Base-by-base conservation (phyloP, 192 early-diverging fungal genomes). In the Coemansia sp. region DNA sequence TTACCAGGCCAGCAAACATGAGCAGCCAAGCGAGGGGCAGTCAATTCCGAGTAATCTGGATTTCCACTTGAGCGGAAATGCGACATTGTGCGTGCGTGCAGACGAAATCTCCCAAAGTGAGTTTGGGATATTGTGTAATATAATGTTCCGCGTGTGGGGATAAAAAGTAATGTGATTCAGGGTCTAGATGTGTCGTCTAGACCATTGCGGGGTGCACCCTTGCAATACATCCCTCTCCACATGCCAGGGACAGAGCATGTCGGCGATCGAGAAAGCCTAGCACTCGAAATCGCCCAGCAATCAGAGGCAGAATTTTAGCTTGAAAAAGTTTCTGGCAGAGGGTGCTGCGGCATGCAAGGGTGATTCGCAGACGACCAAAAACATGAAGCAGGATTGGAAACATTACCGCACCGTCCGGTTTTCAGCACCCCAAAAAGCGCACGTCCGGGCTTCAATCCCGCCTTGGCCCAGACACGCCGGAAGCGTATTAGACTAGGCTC, bases 381-480 rank as follows among this genome's bases (percentile, higher is more conserved):
- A 11, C 10, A 45, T 9, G 2, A 35, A 35, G 14, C 43, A 4
- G n/a, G 43, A 47, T 47, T 47, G 43, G 43, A 47, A n/a, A 17
- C 43, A 47, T 14, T 47, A 5, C 7, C 41, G 41, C 41, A 15
- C 32, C 32, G 32, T 35, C 32, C 32, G 32, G 32, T 6, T 35
- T 35, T 35, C 43, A 47, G 43, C 43, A 12, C 14, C 43, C 43
- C 43, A 12, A 47, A 47, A 47, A 17, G 43, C 43, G 43, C 43
- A 47, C 43, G 43, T 47, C 43, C 43, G 43, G 43, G 43, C 43
- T n/a, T 47, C 43, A 47, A 47, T 47, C 43, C 43, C 43, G 43
- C 32, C 32, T 6, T 35, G 32, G 32, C n/a, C 43, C 43, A 47
- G 43, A 47, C 43, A 47, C 32, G 32, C 32, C 32, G 5, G 32